Conservation (phyloP, 352 stramenopile genomes). For the Globisporangium spiculum region DNA sequence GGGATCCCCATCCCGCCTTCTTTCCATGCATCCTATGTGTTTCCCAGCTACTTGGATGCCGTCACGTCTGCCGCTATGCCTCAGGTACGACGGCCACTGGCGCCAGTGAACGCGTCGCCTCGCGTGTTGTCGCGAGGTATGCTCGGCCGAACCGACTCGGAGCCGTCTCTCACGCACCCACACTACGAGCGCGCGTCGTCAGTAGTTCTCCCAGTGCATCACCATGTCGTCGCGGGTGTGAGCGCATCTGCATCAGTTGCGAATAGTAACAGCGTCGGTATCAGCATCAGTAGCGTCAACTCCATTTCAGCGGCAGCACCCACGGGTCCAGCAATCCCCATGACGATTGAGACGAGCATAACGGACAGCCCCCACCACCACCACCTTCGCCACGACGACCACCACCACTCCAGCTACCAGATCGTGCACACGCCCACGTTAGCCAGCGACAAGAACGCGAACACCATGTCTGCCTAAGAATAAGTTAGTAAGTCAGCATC, state of each 20-base stretch:
- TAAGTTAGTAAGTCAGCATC: background rate
- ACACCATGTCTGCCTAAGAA: conserved; percentile 25
- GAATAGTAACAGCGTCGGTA: conserved; percentile 2
- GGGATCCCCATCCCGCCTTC: conserved; percentile 12
- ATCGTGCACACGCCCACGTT: conserved; percentile 65
- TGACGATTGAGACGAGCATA: conserved; percentile 22
- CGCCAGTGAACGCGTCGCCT: conserved; percentile 28
- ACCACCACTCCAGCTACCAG: conserved; percentile 33
- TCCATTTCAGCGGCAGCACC: conserved; percentile 11
- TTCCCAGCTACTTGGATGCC: conserved; percentile 9
- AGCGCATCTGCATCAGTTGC: background rate
- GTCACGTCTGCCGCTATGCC: background rate
- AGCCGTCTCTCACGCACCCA: conserved; percentile 11
- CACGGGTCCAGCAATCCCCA: background rate
- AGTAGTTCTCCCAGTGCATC: conserved; percentile 6
- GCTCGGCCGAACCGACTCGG: conserved; percentile 27
- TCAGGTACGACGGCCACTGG: conserved; percentile 31
- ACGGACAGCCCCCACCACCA: conserved; percentile 26
- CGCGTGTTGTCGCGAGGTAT: conserved; percentile 19
- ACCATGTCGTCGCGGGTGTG: background rate
- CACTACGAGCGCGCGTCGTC: conserved; percentile 4
- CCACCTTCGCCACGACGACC: conserved; percentile 7
- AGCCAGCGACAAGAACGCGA: conserved; percentile 34
- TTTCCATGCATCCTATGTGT: conserved; percentile 21
- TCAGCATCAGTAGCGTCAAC: background rate